Evolutionary conservation across 164 flowering plant genomes (phyloP).

Genomic region (Vitis cinerea): DNA sequence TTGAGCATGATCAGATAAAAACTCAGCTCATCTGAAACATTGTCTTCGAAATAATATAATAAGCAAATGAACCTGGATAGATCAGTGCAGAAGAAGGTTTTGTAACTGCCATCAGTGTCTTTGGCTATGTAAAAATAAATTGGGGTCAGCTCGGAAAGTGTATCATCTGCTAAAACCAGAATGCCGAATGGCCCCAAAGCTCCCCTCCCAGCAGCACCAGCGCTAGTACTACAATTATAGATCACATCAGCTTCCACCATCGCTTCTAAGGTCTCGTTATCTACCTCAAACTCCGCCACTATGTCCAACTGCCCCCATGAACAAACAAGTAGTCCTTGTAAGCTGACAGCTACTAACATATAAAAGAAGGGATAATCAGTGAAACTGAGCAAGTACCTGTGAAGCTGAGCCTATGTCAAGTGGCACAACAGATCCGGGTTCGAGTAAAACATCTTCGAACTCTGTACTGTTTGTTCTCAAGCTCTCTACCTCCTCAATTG

Average conservation of each 20-base stretch:
- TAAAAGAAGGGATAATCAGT: neutral
- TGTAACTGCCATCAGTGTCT: conserved; percentile 23
- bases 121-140: conserved; percentile 47
- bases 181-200: conserved; percentile 64
- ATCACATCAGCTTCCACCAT: conserved; percentile 16
- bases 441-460: conserved; percentile 27
- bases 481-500: conserved; percentile 65
- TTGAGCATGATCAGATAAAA: too few species aligned
- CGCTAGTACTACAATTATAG: conserved; percentile 28
- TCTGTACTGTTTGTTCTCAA: conserved; percentile 37
- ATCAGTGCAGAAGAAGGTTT: conserved; percentile 56
- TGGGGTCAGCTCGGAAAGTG: conserved; percentile 57
- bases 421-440: conserved; percentile 47
- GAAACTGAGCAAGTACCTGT: conserved; percentile 30
- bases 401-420: conserved; percentile 43
- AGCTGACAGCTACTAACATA: neutral
- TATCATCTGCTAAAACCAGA: conserved; percentile 43
- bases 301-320: conserved; percentile 48
- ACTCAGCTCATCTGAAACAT: too few species aligned
- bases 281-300: conserved; percentile 45
- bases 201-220: conserved; percentile 43
- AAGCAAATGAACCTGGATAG: conserved; percentile 32
- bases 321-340: neutral
- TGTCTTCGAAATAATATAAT: too few species aligned
- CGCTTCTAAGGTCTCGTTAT: conserved; percentile 22